These are phyloP conservation scores for Simmondsia chinensis DNA, from an alignment of 148 eudicot species.

Conservation along the genomic window DNA sequence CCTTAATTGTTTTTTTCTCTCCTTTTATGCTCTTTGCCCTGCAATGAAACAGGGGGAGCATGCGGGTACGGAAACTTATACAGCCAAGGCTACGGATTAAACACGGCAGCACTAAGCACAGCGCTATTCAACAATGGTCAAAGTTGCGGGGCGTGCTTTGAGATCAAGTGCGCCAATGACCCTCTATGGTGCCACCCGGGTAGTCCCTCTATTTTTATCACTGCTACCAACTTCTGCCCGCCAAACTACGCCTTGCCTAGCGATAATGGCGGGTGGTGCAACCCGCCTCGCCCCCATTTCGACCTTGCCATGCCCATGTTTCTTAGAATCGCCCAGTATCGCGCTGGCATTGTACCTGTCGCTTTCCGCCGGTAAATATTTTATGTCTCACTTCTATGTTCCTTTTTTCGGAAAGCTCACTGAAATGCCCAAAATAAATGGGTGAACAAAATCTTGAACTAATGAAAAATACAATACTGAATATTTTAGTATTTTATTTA, in stretches of 20 bases:
- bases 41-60: constrained; percentile 79
- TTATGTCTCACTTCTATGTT: neutral
- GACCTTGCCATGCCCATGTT: constrained; percentile 97
- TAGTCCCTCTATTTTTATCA: constrained; percentile 66
- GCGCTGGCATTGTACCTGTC: constrained; percentile 90
- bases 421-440: too few species aligned
- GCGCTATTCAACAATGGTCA: constrained; percentile 78
- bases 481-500: too few species aligned
- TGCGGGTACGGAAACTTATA: constrained; percentile 79
- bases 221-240: constrained; percentile 88
- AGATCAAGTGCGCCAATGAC: constrained; percentile 62
- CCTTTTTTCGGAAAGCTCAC: too few species aligned
- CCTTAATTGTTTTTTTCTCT: neutral
- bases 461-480: too few species aligned
- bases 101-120: constrained; percentile 77
- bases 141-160: constrained; percentile 83
- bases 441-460: too few species aligned
- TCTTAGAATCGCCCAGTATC: constrained; percentile 75
- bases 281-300: constrained; percentile 81
- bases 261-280: constrained; percentile 94
- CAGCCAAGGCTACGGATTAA: constrained; percentile 78
- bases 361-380: constrained; percentile 50
- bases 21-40: neutral
- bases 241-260: constrained; percentile 64
- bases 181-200: constrained; percentile 79